A percentile compares a stretch with the other conserved stretches of the same genome.
Evolutionary conservation across 768 basidiomycete species (phyloP).

Genomic region (Sporobolomyces pararoseus): DNA sequence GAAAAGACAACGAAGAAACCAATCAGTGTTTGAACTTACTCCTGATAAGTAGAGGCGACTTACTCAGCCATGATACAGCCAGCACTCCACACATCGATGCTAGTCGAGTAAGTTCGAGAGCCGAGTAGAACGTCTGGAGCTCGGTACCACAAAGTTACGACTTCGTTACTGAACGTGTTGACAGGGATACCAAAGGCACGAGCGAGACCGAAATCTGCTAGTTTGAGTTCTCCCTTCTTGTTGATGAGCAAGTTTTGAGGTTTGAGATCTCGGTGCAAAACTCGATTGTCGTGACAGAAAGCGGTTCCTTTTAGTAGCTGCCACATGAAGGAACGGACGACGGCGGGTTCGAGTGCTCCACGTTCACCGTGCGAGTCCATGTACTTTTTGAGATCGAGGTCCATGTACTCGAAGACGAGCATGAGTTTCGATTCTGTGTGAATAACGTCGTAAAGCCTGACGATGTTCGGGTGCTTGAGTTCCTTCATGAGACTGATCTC

Average conservation of each 20-base stretch:
- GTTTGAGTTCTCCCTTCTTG: conserved; percentile 89
- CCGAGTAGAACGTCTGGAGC: conserved; percentile 97
- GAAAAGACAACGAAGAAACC: background rate
- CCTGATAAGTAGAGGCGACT: background rate
- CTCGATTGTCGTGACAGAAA: conserved; percentile 97
- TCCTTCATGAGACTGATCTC: conserved; percentile 99
- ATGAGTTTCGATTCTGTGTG: conserved; percentile 98
- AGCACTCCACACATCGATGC: conserved; percentile 97
- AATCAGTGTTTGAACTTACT: background rate
- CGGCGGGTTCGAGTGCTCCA: conserved; percentile 77
- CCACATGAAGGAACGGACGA: conserved; percentile 93
- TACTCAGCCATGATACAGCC: conserved; percentile 95
- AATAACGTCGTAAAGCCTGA: conserved; percentile 95
- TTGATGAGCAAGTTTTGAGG: conserved; percentile 98
- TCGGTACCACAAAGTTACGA: conserved; percentile 97
- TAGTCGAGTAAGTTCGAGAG: conserved; percentile 93
- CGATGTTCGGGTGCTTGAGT: conserved; percentile 97
- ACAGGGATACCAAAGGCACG: conserved; percentile 97
- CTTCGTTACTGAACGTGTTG: conserved; percentile 99
- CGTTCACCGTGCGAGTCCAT: conserved; percentile 98
- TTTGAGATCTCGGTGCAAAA: conserved; percentile 94
- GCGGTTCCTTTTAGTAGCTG: conserved; percentile 95
- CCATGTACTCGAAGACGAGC: conserved; percentile 97
- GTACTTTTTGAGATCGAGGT: conserved; percentile 97
- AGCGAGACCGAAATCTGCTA: conserved; percentile 96